Conservation (phyloP, 495 filamentous ascomycete genomes). For the Chaetomium cochliodes region DNA sequence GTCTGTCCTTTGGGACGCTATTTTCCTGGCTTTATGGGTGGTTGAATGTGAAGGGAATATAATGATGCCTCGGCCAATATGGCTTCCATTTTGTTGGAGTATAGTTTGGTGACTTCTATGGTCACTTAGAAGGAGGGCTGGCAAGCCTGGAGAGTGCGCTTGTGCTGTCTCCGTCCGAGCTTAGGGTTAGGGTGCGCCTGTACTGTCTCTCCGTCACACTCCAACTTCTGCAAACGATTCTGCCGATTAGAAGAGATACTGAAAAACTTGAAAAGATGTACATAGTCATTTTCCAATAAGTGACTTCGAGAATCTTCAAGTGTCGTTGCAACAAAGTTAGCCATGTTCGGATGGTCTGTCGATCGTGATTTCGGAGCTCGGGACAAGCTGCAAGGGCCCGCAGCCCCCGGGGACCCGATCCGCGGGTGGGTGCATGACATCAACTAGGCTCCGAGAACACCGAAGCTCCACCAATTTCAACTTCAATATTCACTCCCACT, state of each 20-base stretch:
- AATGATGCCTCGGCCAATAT: not conserved
- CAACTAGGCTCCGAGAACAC: not conserved
- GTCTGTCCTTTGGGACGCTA: conserved; percentile 4
- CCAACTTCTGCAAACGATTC: too few relatives aligned
- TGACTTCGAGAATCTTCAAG: not conserved
- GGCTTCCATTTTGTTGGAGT: not conserved
- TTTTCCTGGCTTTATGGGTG: not conserved
- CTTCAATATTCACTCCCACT: not conserved
- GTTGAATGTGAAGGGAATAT: not conserved
- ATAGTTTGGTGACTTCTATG: not conserved
- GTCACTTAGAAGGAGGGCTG: not conserved
- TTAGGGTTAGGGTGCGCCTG: not conserved
- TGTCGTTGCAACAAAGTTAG: conserved; percentile 3
- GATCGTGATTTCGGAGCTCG: not conserved
- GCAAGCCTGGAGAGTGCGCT: too few relatives aligned
- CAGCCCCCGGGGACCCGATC: not conserved
- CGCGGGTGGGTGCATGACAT: conserved; percentile 5
- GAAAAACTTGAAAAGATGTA: not conserved
- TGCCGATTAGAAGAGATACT: too few relatives aligned
- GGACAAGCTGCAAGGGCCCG: conserved; percentile 1
- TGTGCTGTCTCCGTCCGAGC: not conserved
- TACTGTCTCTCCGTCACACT: not conserved
- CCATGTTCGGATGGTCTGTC: not conserved
- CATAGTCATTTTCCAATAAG: not conserved
- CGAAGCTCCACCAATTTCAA: not conserved